Evolutionary conservation across 345 rosid genomes (phyloP).

Genomic region (Erysimum cheiranthoides): DNA sequence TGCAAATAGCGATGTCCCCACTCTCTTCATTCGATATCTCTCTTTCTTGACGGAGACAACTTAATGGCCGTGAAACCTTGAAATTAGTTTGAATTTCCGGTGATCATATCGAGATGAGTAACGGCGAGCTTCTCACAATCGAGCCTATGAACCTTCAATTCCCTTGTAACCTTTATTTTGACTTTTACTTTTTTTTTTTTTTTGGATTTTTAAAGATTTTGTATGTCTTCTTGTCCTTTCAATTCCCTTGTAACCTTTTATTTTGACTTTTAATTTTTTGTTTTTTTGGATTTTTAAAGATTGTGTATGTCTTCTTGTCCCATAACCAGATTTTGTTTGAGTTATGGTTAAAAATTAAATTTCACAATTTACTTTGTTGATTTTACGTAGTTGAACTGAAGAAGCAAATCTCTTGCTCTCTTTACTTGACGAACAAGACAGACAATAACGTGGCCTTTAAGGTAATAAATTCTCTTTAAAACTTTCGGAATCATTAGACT

Average conservation of each 20-base stretch:
- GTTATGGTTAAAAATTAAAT: background rate
- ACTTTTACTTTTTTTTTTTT: background rate
- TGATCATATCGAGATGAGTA: constrained; percentile 45
- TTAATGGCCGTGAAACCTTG: background rate
- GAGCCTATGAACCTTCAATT: constrained; percentile 34
- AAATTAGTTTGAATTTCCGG: background rate
- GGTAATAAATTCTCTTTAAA: constrained; percentile 43
- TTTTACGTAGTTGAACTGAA: constrained; percentile 63
- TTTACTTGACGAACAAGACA: constrained; percentile 71
- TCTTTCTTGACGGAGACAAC: background rate
- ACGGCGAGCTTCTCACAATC: constrained; percentile 61
- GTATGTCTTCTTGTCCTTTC: background rate
- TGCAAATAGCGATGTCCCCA: background rate
- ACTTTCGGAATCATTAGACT: background rate
- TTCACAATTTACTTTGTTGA: background rate
- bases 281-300: background rate
- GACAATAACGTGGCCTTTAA: constrained; percentile 67
- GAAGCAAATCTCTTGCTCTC: constrained; percentile 70
- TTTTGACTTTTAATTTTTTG: background rate
- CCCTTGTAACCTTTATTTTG: constrained; percentile 57
- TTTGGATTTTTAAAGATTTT: no score
- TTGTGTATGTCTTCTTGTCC: background rate
- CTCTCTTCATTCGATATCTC: background rate
- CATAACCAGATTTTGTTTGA: background rate
- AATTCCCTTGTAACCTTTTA: constrained; percentile 62